Evolutionary conservation across 78 protist genomes (phyloP).

Genomic region (Ministeria vibrans): DNA sequence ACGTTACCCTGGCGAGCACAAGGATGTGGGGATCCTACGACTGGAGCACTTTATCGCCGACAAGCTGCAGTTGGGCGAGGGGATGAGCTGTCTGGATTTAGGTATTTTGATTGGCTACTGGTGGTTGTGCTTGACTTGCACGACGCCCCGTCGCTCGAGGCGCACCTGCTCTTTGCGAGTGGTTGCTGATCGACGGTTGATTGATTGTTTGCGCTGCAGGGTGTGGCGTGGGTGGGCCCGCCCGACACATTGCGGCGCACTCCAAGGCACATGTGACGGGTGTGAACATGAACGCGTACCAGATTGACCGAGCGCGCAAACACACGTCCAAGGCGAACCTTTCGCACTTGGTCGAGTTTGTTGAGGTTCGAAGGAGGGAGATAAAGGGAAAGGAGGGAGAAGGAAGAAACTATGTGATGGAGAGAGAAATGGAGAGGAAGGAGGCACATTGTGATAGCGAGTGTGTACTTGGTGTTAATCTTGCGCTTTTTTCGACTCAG

Average conservation of each 20-base stretch:
- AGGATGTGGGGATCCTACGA: constrained; percentile 55
- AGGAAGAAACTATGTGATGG: no score
- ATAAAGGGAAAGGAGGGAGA: no score
- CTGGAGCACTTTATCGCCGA: constrained; percentile 80
- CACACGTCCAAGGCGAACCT: constrained; percentile 30
- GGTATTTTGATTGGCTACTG: neutral
- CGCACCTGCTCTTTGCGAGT: neutral
- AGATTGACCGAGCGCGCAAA: constrained; percentile 53
- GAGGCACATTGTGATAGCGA: no score
- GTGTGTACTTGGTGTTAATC: no score
- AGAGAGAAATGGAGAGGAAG: no score
- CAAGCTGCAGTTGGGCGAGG: constrained; percentile 54
- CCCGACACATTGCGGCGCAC: constrained; percentile 70
- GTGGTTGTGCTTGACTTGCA: neutral
- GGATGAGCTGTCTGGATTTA: constrained; percentile 10
- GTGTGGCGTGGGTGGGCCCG: constrained; percentile 95
- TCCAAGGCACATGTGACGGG: constrained; percentile 78
- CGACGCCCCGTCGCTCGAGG: neutral
- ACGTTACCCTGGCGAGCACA: constrained; percentile 53
- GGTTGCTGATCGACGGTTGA: neutral
- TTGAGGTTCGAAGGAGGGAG: neutral
- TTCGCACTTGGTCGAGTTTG: constrained; percentile 19
- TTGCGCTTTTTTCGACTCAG: constrained; percentile 28
- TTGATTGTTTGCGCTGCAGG: constrained; percentile 66
- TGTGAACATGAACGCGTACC: constrained; percentile 77